Evolutionary conservation across 1,284 basidiomycete species (phyloP).

Genomic region (Malassezia slooffiae): DNA sequence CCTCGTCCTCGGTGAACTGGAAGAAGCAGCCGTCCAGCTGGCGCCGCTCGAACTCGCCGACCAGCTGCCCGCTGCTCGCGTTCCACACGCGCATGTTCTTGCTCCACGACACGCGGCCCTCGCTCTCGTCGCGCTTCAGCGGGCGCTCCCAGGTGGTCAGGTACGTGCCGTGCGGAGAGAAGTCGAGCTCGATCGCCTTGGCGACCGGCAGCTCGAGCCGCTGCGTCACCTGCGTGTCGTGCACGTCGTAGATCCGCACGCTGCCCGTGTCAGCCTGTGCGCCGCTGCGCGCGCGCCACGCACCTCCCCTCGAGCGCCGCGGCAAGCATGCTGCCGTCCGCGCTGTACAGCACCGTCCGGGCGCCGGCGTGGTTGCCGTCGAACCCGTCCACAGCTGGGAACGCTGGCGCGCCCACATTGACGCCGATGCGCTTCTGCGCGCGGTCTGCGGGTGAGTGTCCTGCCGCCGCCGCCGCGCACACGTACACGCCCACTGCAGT

Average conservation of each 20-base stretch:
- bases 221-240: constrained; percentile 26
- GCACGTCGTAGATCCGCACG: constrained; percentile 60
- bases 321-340: constrained; percentile 74
- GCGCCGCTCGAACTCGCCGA: constrained; percentile 63
- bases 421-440: constrained; percentile 85
- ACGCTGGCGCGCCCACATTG: constrained; percentile 68
- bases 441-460: constrained; percentile 56
- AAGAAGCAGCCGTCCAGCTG: constrained; percentile 48
- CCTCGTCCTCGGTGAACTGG: constrained; percentile 82
- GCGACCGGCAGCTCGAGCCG: constrained; percentile 49
- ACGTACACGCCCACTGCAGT: constrained; percentile 18
- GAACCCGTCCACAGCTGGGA: constrained; percentile 60
- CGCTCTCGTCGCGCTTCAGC: constrained; percentile 60
- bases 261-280: constrained; percentile 51
- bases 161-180: constrained; percentile 85
- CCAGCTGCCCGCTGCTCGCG: constrained; percentile 65
- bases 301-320: constrained; percentile 66
- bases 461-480: too few relatives aligned
- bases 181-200: constrained; percentile 69
- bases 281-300: constrained; percentile 44
- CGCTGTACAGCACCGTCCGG: constrained; percentile 70
- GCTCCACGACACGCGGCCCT: constrained; percentile 51
- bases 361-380: constrained; percentile 56
- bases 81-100: constrained; percentile 81
- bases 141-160: constrained; percentile 88